A percentile compares a stretch with the other conserved stretches of the same genome.
Evolutionary conservation across 2,329 filamentous ascomycete species (phyloP).

Genomic region (Periglandula ipomoeae): DNA sequence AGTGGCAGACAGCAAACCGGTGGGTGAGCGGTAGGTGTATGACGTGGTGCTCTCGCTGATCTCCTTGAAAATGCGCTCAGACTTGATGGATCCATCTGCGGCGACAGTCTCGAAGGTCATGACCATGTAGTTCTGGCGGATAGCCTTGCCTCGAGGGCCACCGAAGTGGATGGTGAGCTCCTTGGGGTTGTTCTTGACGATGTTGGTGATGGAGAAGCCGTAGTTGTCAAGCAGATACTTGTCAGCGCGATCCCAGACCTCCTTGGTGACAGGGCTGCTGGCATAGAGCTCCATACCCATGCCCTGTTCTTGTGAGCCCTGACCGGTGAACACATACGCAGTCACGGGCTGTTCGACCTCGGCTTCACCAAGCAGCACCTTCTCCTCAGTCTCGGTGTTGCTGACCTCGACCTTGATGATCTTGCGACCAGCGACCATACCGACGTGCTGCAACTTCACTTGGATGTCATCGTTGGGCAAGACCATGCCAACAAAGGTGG

Average conservation of each 20-base stretch:
- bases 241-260: slow-evolving; percentile 96
- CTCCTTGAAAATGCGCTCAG: slow-evolving; percentile 99
- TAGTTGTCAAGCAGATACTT: slow-evolving; percentile 99
- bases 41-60: slow-evolving; percentile 86
- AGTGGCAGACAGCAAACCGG: slow-evolving; percentile 87
- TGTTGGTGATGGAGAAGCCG: slow-evolving; percentile 95
- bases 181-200: slow-evolving; percentile 99
- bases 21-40: slow-evolving; percentile 95
- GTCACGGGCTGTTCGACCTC: slow-evolving; percentile 97
- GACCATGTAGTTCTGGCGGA: slow-evolving; percentile 97
- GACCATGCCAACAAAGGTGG: slow-evolving; percentile 96
- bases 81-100: slow-evolving; percentile 86
- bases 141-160: slow-evolving; percentile 91
- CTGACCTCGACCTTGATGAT: slow-evolving; percentile 97
- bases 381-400: slow-evolving; percentile 94
- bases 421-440: slow-evolving; percentile 97
- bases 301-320: slow-evolving; percentile 96
- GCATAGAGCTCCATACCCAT: slow-evolving; percentile 99
- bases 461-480: slow-evolving; percentile 91
- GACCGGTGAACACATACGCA: slow-evolving; percentile 95
- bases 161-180: slow-evolving; percentile 98
- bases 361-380: slow-evolving; percentile 88
- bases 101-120: slow-evolving; percentile 99
- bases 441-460: slow-evolving; percentile 90
- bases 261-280: slow-evolving; percentile 87